A percentile compares a stretch with the other conserved stretches of the same genome.
These are phyloP conservation scores for Cutaneotrichosporon sp. DNA, from an alignment of 1,284 basidiomycete species.

Conservation along the genomic window DNA sequence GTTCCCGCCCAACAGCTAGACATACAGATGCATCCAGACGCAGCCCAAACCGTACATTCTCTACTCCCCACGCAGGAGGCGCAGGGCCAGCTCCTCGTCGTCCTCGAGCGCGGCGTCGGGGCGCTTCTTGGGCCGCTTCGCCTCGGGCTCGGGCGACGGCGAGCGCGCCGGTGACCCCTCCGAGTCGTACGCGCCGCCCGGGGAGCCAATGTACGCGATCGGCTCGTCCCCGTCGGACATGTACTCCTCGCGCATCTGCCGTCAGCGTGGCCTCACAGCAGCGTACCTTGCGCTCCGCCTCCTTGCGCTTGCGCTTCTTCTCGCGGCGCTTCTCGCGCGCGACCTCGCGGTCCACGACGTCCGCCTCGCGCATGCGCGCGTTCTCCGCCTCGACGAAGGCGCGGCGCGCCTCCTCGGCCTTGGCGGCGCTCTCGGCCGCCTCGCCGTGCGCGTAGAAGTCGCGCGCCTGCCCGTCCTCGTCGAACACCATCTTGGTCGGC, in stretches of 20 bases:
- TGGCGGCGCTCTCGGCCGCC: constrained; percentile 67
- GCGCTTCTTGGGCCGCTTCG: constrained; percentile 23
- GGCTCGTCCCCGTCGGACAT: constrained; percentile 21
- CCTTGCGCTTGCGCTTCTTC: constrained; percentile 81
- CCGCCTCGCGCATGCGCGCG: constrained; percentile 67
- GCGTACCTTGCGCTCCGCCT: constrained; percentile 68
- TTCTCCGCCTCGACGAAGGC: constrained; percentile 73
- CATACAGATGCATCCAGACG: background rate
- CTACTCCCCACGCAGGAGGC: constrained; percentile 41
- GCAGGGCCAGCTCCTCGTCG: constrained; percentile 51
- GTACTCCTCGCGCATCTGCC: constrained; percentile 14
- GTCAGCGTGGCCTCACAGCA: background rate
- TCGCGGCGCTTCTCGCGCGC: constrained; percentile 85
- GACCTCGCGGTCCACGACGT: constrained; percentile 74
- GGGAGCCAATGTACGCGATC: constrained; percentile 18
- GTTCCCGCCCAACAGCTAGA: too few relatives aligned
- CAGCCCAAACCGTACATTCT: background rate
- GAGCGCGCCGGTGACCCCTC: constrained; percentile 15
- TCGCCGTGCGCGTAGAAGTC: constrained; percentile 74
- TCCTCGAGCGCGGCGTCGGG: constrained; percentile 28
- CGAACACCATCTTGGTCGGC: constrained; percentile 72
- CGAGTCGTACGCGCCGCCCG: constrained; percentile 16
- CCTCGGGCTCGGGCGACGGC: constrained; percentile 21
- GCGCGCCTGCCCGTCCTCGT: constrained; percentile 76
- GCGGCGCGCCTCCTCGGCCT: constrained; percentile 67